Conservation (phyloP, 805 yeast species). For the Pichia sporocuriosa region DNA sequence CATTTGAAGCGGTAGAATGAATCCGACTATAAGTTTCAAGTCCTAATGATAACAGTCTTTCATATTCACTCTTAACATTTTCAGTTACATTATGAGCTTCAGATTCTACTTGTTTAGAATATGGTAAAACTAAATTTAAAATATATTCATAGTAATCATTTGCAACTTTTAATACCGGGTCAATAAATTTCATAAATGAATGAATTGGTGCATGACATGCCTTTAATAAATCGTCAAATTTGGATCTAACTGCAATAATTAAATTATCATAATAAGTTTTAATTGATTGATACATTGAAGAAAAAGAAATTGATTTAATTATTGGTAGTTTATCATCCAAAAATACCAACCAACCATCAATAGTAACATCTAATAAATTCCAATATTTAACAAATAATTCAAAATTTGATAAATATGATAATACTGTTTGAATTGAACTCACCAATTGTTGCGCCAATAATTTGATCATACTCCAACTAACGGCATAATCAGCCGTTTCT, state of each 20-base stretch:
- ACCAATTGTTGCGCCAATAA: neutral
- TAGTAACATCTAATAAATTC: constrained; percentile 20
- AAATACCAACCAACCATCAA: constrained; percentile 19
- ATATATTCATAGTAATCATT: constrained; percentile 28
- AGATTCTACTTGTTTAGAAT: constrained; percentile 3
- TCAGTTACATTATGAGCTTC: constrained; percentile 10
- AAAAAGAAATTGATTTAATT: constrained; percentile 20
- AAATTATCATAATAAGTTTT: neutral
- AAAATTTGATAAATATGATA: constrained; percentile 16
- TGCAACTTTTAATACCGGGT: constrained; percentile 24
- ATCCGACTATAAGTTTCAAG: constrained; percentile 25
- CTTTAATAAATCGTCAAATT: neutral
- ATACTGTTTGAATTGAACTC: constrained; percentile 8
- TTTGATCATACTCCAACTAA: constrained; percentile 11
- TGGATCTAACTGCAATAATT: neutral
- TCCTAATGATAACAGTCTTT: constrained; percentile 22
- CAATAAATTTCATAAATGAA: constrained; percentile 10
- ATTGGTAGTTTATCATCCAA: constrained; percentile 29
- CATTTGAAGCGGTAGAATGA: constrained; percentile 23
- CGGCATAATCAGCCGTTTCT: constrained; percentile 18
- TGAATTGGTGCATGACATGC: neutral
- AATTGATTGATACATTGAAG: constrained; percentile 10
- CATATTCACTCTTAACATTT: constrained; percentile 20
- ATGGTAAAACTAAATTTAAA: constrained; percentile 25
- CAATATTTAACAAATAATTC: constrained; percentile 17